These are phyloP conservation scores for Penicillium sp. DNA, from an alignment of 2,329 filamentous ascomycete genomes.

Conservation along the genomic window DNA sequence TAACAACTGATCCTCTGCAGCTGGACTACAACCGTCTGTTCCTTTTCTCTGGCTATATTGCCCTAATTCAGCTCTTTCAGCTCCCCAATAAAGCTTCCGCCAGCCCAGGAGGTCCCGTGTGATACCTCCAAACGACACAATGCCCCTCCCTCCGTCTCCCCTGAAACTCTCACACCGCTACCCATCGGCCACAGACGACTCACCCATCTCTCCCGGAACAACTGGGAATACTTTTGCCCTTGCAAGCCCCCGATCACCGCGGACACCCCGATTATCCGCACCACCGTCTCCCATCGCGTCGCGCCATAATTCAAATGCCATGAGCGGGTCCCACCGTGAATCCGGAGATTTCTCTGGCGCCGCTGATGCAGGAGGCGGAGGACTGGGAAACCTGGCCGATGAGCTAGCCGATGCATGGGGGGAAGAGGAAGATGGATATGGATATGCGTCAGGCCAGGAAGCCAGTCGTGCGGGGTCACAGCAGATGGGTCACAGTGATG, in stretches of 20 bases:
- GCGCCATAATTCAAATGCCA: slow-evolving; percentile 37
- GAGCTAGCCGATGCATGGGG: slow-evolving; percentile 62
- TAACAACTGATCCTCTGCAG: slow-evolving; percentile 1
- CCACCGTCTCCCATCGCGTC: slow-evolving; percentile 41
- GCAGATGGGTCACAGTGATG: slow-evolving; percentile 31
- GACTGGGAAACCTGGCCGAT: slow-evolving; percentile 61
- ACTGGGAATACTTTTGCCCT: slow-evolving; percentile 31
- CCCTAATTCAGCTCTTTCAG: not conserved
- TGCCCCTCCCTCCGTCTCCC: slow-evolving; percentile 36
- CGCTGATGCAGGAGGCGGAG: slow-evolving; percentile 38
- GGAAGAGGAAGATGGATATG: slow-evolving; percentile 50
- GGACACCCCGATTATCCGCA: slow-evolving; percentile 36
- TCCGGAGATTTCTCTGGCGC: slow-evolving; percentile 40
- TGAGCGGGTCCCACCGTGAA: slow-evolving; percentile 37
- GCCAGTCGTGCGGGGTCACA: slow-evolving; percentile 30
- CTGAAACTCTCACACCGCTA: slow-evolving; percentile 41
- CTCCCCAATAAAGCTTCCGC: not conserved
- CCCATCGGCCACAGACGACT: slow-evolving; percentile 39
- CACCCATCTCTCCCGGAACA: slow-evolving; percentile 35
- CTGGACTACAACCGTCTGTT: slow-evolving; percentile 4
- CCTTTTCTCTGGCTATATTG: not conserved
- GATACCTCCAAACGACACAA: slow-evolving; percentile 12
- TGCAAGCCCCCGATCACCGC: slow-evolving; percentile 35
- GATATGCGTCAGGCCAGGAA: slow-evolving; percentile 41
- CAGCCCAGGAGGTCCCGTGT: not conserved